Evolutionary conservation across 495 filamentous ascomycete genomes (phyloP).

Genomic region (Neurospora discreta): DNA sequence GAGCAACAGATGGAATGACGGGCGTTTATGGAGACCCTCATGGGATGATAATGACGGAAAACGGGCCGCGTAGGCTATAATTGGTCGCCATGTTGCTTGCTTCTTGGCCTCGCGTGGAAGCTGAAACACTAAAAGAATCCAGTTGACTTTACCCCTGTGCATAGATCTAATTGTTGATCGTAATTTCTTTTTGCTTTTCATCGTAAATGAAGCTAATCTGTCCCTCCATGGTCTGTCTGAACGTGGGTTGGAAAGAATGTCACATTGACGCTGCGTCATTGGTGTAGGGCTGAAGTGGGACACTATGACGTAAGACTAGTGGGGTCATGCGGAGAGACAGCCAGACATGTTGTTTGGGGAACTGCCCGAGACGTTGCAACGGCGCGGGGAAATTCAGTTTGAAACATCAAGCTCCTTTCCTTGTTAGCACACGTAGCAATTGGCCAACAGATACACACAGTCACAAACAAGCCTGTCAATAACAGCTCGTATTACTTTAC

Average conservation of each 20-base stretch:
- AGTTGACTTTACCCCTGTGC: neutral
- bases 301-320: neutral
- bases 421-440: neutral
- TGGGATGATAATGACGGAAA: neutral
- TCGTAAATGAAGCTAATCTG: neutral
- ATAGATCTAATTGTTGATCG: neutral
- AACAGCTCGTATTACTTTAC: neutral
- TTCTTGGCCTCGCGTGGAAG: neutral
- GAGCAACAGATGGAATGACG: neutral
- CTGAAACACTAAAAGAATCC: neutral
- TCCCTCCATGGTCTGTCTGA: neutral
- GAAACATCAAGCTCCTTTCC: neutral
- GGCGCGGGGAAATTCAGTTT: neutral
- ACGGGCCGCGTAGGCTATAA: neutral
- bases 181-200: neutral
- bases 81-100: neutral
- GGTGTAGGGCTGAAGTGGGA: neutral
- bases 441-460: neutral
- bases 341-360: too few species aligned
- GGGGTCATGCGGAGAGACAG: neutral
- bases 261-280: neutral
- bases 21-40: neutral
- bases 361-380: neutral
- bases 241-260: neutral
- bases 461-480: neutral